A percentile compares a stretch with the other conserved stretches of the same genome.
phyloP scores from a whole-genome alignment of 148 eudicot species.

The Rhododendron griersonianum region DNA sequence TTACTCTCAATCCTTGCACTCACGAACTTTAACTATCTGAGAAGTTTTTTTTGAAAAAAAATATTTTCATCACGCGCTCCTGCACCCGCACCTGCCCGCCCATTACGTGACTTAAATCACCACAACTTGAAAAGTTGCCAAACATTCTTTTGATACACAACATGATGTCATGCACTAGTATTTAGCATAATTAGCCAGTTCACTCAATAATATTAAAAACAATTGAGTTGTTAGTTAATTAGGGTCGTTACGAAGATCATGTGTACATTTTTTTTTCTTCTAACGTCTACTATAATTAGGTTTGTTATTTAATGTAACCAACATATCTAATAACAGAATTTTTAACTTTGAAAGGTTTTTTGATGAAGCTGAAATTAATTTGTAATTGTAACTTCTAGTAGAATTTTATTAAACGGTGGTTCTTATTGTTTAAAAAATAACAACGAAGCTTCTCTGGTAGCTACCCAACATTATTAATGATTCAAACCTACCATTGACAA shows the following conservation, averaged over 20 bases:
- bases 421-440: not conserved
- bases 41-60: too few species aligned
- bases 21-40: too few species aligned
- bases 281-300: too few species aligned
- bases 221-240: not conserved
- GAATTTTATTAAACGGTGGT: not conserved
- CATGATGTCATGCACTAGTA: too few species aligned
- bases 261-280: too few species aligned
- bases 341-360: not conserved
- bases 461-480: not conserved
- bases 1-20: too few species aligned
- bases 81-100: too few species aligned
- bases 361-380: not conserved
- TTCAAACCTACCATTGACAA: not conserved
- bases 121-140: not conserved
- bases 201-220: not conserved
- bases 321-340: too few species aligned
- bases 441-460: not conserved
- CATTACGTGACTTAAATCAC: not conserved
- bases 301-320: too few species aligned
- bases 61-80: too few species aligned
- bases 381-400: not conserved
- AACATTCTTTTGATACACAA: too few species aligned
- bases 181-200: too few species aligned
- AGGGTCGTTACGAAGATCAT: not conserved